These are phyloP conservation scores for Alternaria incomplexa DNA, from an alignment of 2,329 filamentous ascomycete genomes.

Conservation along the genomic window DNA sequence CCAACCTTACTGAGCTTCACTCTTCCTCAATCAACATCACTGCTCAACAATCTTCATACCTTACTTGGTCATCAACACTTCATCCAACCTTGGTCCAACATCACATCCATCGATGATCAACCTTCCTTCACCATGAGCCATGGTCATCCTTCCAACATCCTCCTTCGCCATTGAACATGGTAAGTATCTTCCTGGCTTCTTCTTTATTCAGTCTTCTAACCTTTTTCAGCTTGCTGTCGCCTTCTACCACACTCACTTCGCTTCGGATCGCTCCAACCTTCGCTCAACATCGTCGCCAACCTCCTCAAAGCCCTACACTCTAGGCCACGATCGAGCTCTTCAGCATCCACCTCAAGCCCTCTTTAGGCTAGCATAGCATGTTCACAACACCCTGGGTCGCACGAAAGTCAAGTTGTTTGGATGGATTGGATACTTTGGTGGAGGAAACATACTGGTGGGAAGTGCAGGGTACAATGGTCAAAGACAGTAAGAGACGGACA, in stretches of 20 bases:
- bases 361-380: constrained; percentile 7
- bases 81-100: constrained; percentile 3
- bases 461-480: constrained; percentile 3
- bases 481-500: constrained; percentile 2
- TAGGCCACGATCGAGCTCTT: background rate
- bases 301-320: background rate
- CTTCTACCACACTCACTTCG: background rate
- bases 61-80: background rate
- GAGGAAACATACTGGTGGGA: constrained; percentile 5
- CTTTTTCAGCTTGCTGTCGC: background rate
- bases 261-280: background rate
- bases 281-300: background rate
- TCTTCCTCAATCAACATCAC: background rate
- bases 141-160: background rate
- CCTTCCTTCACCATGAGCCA: constrained; percentile 4
- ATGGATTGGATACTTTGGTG: background rate
- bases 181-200: background rate
- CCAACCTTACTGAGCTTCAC: constrained; percentile 3
- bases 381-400: background rate
- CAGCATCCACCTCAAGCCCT: background rate
- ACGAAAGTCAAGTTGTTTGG: background rate
- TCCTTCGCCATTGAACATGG: constrained; percentile 10
- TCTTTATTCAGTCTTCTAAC: background rate
- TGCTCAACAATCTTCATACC: background rate
- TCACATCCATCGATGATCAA: constrained; percentile 4